A percentile compares a stretch with the other conserved stretches of the same genome.
phyloP scores from a whole-genome alignment of 495 filamentous ascomycete species.

The Penicillium coprophilum region DNA sequence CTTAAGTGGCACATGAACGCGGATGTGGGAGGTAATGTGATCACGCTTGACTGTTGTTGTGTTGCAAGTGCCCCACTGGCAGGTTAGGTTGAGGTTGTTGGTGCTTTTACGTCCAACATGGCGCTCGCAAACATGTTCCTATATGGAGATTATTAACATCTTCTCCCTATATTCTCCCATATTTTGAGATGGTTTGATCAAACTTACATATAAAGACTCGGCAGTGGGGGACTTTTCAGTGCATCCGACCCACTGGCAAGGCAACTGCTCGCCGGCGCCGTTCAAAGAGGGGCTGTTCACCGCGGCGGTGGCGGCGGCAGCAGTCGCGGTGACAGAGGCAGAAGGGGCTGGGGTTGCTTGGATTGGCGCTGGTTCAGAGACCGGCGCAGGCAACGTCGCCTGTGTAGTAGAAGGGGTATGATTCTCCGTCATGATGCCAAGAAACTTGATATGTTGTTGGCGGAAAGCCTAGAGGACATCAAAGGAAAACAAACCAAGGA shows the following conservation, averaged over 20 bases:
- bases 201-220: conserved; percentile 86
- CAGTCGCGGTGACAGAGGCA: conserved; percentile 39
- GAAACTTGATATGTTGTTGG: conserved; percentile 28
- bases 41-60: conserved; percentile 98
- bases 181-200: conserved; percentile 1
- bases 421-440: conserved; percentile 34
- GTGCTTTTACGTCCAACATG: conserved; percentile 99
- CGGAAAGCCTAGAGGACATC: conserved; percentile 27
- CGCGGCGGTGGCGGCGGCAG: conserved; percentile 46
- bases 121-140: conserved; percentile 98
- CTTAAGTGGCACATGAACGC: conserved; percentile 96
- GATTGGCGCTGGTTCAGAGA: conserved; percentile 27
- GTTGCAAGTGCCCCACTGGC: conserved; percentile 93
- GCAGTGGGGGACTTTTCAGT: conserved; percentile 75
- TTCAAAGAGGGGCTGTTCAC: conserved; percentile 42
- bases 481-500: neutral
- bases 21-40: conserved; percentile 98
- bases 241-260: conserved; percentile 87
- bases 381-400: conserved; percentile 32
- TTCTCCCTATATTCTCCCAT: neutral
- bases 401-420: conserved; percentile 22
- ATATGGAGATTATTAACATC: neutral
- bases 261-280: conserved; percentile 56
- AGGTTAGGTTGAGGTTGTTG: conserved; percentile 96
- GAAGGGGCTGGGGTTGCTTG: conserved; percentile 23